Base-by-base conservation (phyloP, 2,329 filamentous ascomycete genomes). In the Aspergillaceae sp. region DNA sequence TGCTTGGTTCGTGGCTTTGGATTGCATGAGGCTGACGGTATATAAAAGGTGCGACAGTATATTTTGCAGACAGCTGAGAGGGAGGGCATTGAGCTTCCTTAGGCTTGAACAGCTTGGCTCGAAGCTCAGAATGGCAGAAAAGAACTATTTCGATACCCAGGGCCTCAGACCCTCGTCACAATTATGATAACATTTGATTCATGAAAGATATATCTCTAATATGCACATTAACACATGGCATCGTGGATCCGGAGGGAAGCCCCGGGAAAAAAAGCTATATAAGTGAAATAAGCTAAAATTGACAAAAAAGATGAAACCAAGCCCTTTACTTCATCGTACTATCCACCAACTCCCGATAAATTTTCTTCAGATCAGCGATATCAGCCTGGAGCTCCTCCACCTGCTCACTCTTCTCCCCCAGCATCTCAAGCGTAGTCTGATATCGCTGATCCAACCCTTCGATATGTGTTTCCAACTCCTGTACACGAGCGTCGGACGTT, bases 321-420 rank as follows among this genome's bases (percentile, higher is more conserved):
- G 28, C 10, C 9, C 8, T 28, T 32, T 66, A 86, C 68, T 81
- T 84, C 61, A 89, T 80, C 48, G 87, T 91, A 61, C 83, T 81
- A 70, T 94, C 87, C 42, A 94, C 86, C 65, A 98, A 70, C 63
- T 97, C 91, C 54, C 88, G 81, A 72, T 97, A 97, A 77, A 98
- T 95, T 61, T 83, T 84, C 74, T 98, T 98, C 64, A 98, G 76
- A 73, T 98, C 92, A 54, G 82, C 75, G 44, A 98, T 86, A 73
- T 97, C 92, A 8, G 86, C 84, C 65, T 77, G 82, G 55, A 98
- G 72, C 74, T 98, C 92, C 61, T 95, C 89, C 2, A 95, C 90
- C 60, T 85, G 73, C 74, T 98, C 92, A 66, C 88, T 95, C 78
- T 95, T 95, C 77, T 98, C 92, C 1, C 92, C 92, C 47, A 98